phyloP scores from a whole-genome alignment of 345 rosid species.

The Cardamine chenopodiifolia region DNA sequence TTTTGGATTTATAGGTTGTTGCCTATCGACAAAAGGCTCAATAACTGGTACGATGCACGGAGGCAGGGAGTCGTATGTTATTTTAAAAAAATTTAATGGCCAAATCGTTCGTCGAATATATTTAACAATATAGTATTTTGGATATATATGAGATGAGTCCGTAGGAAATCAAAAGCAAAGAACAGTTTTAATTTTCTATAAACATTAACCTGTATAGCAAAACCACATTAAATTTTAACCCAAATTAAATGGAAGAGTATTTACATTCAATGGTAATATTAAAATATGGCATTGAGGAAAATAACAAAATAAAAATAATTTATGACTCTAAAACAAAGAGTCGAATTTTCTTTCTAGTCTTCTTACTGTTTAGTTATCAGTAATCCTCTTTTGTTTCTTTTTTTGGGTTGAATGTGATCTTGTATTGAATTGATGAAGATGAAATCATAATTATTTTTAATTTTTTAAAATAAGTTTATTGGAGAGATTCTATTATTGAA shows the following conservation, averaged over 20 bases:
- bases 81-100: neutral
- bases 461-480: neutral
- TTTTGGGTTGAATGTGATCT: too few species aligned
- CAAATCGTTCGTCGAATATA: constrained; percentile 10
- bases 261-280: neutral
- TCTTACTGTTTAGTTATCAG: too few species aligned
- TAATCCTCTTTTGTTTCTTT: too few species aligned
- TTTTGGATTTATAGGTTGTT: constrained; percentile 26
- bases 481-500: neutral
- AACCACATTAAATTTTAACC: neutral
- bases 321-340: neutral
- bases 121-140: neutral
- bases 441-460: too few species aligned
- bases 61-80: constrained; percentile 27
- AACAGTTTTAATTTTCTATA: neutral
- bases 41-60: constrained; percentile 27
- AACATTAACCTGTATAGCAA: neutral
- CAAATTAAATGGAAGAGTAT: neutral
- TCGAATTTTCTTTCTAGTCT: too few species aligned
- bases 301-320: neutral
- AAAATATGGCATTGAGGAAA: neutral
- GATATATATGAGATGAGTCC: neutral
- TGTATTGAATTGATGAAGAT: too few species aligned
- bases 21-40: constrained; percentile 41
- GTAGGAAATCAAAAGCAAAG: neutral